phyloP scores from a whole-genome alignment of 2,329 filamentous ascomycete genomes.

The Aureobasidium namibiae region DNA sequence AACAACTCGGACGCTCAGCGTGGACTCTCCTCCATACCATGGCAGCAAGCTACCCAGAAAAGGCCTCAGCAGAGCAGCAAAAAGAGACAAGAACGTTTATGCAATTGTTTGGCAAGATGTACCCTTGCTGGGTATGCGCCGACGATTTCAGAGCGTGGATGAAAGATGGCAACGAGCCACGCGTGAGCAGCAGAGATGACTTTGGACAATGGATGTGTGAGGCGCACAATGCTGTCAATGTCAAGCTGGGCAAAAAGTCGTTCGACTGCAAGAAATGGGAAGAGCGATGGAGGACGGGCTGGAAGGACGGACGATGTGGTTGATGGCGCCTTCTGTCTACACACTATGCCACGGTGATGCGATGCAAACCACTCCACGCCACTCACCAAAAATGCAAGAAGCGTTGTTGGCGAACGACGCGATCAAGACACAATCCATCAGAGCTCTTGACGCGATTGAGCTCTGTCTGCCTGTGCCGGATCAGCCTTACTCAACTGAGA shows the following conservation, averaged over 20 bases:
- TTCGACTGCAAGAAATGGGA: constrained; percentile 92
- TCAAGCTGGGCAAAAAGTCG: constrained; percentile 77
- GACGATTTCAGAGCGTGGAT: constrained; percentile 85
- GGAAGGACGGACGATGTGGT: constrained; percentile 62
- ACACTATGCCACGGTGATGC: too few species aligned
- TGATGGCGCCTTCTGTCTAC: constrained; percentile 24
- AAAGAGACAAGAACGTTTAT: constrained; percentile 71
- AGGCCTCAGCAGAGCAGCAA: constrained; percentile 61
- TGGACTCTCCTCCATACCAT: constrained; percentile 95
- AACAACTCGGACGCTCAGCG: constrained; percentile 72
- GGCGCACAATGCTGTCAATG: constrained; percentile 80
- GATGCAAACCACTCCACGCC: neutral
- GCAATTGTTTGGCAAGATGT: constrained; percentile 70
- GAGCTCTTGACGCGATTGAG: neutral
- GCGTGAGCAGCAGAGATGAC: constrained; percentile 51
- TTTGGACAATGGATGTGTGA: constrained; percentile 79
- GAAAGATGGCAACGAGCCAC: constrained; percentile 57
- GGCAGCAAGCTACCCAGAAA: constrained; percentile 73
- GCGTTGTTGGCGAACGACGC: neutral
- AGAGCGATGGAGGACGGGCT: constrained; percentile 89
- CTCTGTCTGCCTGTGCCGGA: constrained; percentile 6
- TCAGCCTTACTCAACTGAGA: constrained; percentile 9
- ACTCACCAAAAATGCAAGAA: neutral
- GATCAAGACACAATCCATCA: neutral
- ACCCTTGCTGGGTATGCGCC: constrained; percentile 93